Conservation (phyloP, 139 green algal species). For the Chlamydomonas applanata region DNA sequence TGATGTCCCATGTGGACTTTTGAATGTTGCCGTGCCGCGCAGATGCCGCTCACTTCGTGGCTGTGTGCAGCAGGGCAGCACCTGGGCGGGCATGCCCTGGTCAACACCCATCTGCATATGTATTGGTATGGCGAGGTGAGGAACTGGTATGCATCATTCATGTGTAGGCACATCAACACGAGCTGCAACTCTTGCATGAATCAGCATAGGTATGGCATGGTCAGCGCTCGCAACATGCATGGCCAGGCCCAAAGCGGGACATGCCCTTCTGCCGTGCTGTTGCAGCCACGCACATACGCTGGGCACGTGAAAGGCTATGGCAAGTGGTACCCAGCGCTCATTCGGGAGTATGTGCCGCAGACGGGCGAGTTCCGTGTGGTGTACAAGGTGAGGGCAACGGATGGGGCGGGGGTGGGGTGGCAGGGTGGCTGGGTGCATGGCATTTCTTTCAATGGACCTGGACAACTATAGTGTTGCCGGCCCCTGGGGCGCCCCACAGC, state of each 20-base stretch:
- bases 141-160: not conserved
- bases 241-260: too few species aligned
- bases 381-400: conserved; percentile 11
- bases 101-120: not conserved
- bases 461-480: too few species aligned
- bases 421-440: too few species aligned
- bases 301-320: not conserved
- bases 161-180: too few species aligned
- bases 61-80: not conserved
- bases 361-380: conserved; percentile 2
- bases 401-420: too few species aligned
- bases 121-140: conserved; percentile 14
- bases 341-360: not conserved
- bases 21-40: too few species aligned
- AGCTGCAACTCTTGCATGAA: too few species aligned
- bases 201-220: too few species aligned
- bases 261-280: not conserved
- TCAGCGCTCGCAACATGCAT: too few species aligned
- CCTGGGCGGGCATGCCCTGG: not conserved
- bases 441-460: too few species aligned
- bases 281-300: not conserved
- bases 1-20: too few species aligned
- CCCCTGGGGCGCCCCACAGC: not conserved
- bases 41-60: not conserved
- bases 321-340: conserved; percentile 9